Percentiles rank a stretch among this genome's conserved stretches.
Conservation (phyloP, 768 basidiomycete genomes). For the Mycena latifolia region DNA sequence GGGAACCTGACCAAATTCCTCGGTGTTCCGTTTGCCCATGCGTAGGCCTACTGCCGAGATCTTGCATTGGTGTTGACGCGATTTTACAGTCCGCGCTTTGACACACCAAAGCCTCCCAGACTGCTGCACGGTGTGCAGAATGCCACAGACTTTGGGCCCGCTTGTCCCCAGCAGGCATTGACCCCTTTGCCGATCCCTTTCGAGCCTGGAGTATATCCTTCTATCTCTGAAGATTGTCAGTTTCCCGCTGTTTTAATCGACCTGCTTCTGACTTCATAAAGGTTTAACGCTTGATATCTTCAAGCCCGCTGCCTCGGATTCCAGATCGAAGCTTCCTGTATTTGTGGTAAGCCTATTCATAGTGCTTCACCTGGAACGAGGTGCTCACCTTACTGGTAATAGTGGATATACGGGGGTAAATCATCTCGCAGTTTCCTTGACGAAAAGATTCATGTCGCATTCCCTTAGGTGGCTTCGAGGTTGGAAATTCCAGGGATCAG, state of each 20-base stretch:
- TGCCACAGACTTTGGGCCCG: slow-evolving; percentile 15
- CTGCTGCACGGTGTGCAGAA: slow-evolving; percentile 5
- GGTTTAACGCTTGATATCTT: slow-evolving; percentile 20
- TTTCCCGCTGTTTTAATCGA: not conserved
- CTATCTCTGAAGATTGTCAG: slow-evolving; percentile 17
- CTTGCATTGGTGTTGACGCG: too few relatives aligned
- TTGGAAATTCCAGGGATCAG: slow-evolving; percentile 8
- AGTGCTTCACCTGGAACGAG: too few relatives aligned
- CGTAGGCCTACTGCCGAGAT: not conserved
- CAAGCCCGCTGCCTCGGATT: not conserved
- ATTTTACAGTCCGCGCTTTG: slow-evolving; percentile 2
- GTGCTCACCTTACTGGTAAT: not conserved
- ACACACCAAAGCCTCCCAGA: not conserved
- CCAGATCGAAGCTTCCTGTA: slow-evolving; percentile 11
- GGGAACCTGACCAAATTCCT: slow-evolving; percentile 13
- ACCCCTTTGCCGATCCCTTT: not conserved
- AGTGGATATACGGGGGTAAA: slow-evolving; percentile 17
- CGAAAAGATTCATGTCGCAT: not conserved
- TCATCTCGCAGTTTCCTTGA: not conserved
- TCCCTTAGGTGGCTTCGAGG: slow-evolving; percentile 6
- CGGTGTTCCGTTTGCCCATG: slow-evolving; percentile 13
- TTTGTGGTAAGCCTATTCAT: slow-evolving; percentile 6
- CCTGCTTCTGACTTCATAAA: not conserved
- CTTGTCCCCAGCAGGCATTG: slow-evolving; percentile 17
- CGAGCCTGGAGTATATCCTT: not conserved